These are phyloP conservation scores for Lasiodiplodia theobromae DNA, from an alignment of 2,329 filamentous ascomycete genomes.

Conservation along the genomic window DNA sequence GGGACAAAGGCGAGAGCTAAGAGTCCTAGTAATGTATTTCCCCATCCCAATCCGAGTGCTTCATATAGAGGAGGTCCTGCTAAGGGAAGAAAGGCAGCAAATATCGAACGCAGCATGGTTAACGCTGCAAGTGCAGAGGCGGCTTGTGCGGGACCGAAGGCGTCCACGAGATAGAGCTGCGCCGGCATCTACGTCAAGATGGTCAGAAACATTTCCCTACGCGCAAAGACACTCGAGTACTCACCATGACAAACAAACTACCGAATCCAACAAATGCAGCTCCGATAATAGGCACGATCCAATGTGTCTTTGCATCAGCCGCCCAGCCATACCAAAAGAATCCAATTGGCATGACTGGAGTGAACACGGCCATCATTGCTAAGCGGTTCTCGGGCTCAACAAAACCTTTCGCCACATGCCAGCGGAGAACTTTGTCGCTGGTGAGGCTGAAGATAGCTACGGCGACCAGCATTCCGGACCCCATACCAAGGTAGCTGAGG, in stretches of 20 bases:
- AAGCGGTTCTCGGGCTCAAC: slow-evolving; percentile 31
- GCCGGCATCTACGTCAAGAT: slow-evolving; percentile 34
- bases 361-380: slow-evolving; percentile 27
- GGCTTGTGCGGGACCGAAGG: slow-evolving; percentile 61
- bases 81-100: slow-evolving; percentile 66
- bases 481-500: slow-evolving; percentile 28
- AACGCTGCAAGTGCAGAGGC: slow-evolving; percentile 68
- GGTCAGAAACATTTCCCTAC: background rate
- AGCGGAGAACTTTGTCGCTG: slow-evolving; percentile 22
- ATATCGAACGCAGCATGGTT: slow-evolving; percentile 62
- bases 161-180: slow-evolving; percentile 71
- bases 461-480: slow-evolving; percentile 7
- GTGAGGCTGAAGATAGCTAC: slow-evolving; percentile 1
- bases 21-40: slow-evolving; percentile 63
- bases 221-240: background rate
- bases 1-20: slow-evolving; percentile 55
- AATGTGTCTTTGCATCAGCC: background rate
- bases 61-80: slow-evolving; percentile 66
- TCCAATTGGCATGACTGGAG: slow-evolving; percentile 43
- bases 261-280: background rate
- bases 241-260: background rate
- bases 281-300: slow-evolving; percentile 1
- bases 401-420: background rate
- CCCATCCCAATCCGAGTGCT: slow-evolving; percentile 66
- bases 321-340: slow-evolving; percentile 51